Conservation (phyloP, 116 monocot species). For the Phalaenopsis hybrid region DNA sequence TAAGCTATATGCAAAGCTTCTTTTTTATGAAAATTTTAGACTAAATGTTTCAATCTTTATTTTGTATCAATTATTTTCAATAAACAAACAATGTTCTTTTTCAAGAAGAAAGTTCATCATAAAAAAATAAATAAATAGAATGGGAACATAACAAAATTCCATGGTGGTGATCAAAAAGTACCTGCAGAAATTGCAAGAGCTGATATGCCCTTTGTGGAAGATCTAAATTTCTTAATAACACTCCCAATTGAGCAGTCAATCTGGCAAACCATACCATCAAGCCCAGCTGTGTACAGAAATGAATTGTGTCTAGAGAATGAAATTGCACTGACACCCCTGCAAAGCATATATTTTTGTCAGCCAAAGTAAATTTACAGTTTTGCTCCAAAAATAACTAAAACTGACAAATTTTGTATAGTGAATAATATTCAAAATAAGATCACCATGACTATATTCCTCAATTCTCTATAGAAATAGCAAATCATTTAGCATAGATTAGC, state of each 20-base stretch:
- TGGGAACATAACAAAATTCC: not conserved
- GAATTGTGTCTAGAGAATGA: conserved; percentile 38
- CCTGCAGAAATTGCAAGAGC: conserved; percentile 74
- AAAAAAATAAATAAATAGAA: conserved; percentile 1
- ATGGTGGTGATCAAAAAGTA: conserved; percentile 18
- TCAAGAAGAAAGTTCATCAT: not conserved
- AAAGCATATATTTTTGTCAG: not conserved
- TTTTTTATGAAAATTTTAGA: no score
- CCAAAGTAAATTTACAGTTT: not conserved
- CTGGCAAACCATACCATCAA: conserved; percentile 85
- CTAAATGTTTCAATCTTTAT: not conserved
- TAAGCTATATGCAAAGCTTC: no score
- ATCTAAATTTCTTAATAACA: conserved; percentile 45
- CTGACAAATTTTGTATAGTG: no score
- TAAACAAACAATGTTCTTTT: not conserved
- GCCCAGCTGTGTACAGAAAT: conserved; percentile 61
- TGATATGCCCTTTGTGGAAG: conserved; percentile 68
- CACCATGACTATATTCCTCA: not conserved
- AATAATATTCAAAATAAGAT: not conserved
- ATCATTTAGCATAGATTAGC: not conserved
- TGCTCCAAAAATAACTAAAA: not conserved
- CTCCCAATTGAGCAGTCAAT: conserved; percentile 59
- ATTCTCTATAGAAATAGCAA: not conserved
- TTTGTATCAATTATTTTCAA: not conserved
- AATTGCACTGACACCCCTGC: conserved; percentile 82